These are phyloP conservation scores for Aspergillus sp. DNA, from an alignment of 2,329 filamentous ascomycete species.

Conservation along the genomic window DNA sequence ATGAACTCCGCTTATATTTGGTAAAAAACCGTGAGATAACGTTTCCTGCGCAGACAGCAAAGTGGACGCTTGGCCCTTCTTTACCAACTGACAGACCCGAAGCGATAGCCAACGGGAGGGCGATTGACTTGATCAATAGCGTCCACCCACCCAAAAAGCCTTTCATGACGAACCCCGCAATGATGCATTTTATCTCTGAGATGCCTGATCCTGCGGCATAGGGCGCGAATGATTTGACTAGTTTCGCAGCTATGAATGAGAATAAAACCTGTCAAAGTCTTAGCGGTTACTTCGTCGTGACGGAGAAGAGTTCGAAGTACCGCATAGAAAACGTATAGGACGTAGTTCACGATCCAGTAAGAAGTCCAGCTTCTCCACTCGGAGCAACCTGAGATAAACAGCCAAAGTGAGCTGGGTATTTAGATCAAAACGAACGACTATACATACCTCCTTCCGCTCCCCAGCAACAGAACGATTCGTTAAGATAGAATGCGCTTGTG, in stretches of 20 bases:
- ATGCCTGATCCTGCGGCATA: conserved; percentile 97
- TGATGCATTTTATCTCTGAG: conserved; percentile 98
- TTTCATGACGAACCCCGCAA: conserved; percentile 99
- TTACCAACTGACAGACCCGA: conserved; percentile 95
- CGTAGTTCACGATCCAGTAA: conserved; percentile 75
- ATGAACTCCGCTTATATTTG: conserved; percentile 88
- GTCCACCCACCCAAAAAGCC: conserved; percentile 93
- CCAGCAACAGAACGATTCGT: conserved; percentile 98
- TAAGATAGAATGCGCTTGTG: conserved; percentile 92
- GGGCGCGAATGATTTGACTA: conserved; percentile 89
- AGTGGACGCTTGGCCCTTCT: conserved; percentile 97
- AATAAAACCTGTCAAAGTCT: conserved; percentile 64
- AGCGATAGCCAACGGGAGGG: conserved; percentile 85
- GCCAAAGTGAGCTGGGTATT: conserved; percentile 1
- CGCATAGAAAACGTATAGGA: conserved; percentile 84
- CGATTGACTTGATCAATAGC: conserved; percentile 88
- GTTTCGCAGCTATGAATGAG: conserved; percentile 74
- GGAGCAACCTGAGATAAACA: conserved; percentile 61
- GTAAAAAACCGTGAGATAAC: conserved; percentile 90
- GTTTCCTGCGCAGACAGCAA: conserved; percentile 95
- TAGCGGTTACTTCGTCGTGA: neutral
- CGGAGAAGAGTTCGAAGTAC: conserved; percentile 46
- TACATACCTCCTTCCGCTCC: conserved; percentile 75
- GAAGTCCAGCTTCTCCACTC: conserved; percentile 90
- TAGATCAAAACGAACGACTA: neutral